Percentiles rank a stretch among this genome's conserved stretches.
These are phyloP conservation scores for Hymenochaete sp. DNA, from an alignment of 1,284 basidiomycete species.

Conservation along the genomic window DNA sequence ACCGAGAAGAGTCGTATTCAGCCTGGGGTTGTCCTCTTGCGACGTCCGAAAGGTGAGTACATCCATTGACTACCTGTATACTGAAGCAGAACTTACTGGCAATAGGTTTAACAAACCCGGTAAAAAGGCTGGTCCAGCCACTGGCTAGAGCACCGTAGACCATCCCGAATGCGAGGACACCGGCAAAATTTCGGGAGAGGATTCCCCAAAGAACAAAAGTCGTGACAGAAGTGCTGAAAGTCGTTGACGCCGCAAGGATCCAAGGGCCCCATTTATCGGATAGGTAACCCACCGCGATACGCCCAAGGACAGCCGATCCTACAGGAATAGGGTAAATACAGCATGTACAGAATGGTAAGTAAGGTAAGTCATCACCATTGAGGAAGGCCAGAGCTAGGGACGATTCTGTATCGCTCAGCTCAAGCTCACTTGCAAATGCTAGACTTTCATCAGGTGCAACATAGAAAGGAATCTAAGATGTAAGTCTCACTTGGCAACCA, in stretches of 20 bases:
- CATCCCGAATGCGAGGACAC: conserved; percentile 29
- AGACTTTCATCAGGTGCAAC: not conserved
- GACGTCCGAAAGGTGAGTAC: not conserved
- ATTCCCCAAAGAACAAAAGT: conserved; percentile 36
- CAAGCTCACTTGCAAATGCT: conserved; percentile 28
- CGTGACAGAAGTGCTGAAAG: conserved; percentile 25
- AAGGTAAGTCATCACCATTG: conserved; percentile 25
- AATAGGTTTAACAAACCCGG: conserved; percentile 26
- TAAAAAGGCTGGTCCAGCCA: conserved; percentile 32
- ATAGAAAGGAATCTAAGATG: conserved; percentile 2
- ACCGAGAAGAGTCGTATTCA: conserved; percentile 30
- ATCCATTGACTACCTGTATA: conserved; percentile 1
- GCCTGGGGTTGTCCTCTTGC: conserved; percentile 30
- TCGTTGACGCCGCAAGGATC: conserved; percentile 26
- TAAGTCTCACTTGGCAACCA: conserved; percentile 29
- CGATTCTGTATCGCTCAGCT: conserved; percentile 23
- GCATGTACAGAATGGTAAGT: no score
- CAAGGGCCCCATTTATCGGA: conserved; percentile 32
- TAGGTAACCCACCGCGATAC: conserved; percentile 29
- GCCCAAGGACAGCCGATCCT: conserved; percentile 29
- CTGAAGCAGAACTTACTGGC: conserved; percentile 26
- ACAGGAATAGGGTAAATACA: not conserved
- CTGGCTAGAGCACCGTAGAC: conserved; percentile 30
- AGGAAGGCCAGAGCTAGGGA: conserved; percentile 25
- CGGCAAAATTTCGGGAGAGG: conserved; percentile 27